Base-by-base conservation (phyloP, 2,329 filamentous ascomycete species). In the Pleomassaria siparia region DNA sequence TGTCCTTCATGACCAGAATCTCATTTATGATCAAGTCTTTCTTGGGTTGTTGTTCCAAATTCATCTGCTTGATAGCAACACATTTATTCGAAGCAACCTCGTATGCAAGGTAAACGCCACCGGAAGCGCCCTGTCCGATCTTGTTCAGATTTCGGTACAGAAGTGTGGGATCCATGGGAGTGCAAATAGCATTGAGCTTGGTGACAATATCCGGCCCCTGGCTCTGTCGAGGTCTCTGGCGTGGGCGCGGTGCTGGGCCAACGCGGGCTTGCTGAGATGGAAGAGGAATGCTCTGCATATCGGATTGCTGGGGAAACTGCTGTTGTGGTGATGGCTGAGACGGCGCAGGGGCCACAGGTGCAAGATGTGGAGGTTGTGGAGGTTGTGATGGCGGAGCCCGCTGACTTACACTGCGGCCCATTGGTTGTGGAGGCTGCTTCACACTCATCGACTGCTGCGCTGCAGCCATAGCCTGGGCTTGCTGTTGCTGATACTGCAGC, bases 31-130 rank as follows among this genome's bases (percentile, higher is more conserved):
- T 99, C 40, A 97, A 78, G 62, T 99, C 94, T 73, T 99, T 99
- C 81, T 97, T 97, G 2, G 94, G 94, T 65, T 99, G 94, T 73
- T 97, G 88, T 71, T 97, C 94, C 46, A 99, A 76, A 59, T 97
- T 97, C 94, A 99, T 99, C 77, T 99, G 94, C 77, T 99, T 99
- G 74, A 99, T 97, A 33, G 94, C 94, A 29, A 99, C 94, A 58
- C 95, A 85, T 53, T 87, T 85, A 72, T 95, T 95, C 30, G 84
- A 88, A 46, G 84, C 86, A 55, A 85, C 80, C 71, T 96, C 89
- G 67, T 92, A 89, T 3, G 92, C 94, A 0, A 90, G 96, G 66
- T 85, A 99, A 1, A 99, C 94, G 52, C 94, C 94, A 59, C 94
- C 94, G 8, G 92, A 97, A 29, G 94, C 94, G 70, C 94, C 94